Percentiles rank a stretch among this genome's conserved stretches.
phyloP scores from a whole-genome alignment of 2,329 filamentous ascomycete genomes.

The Orbilia blumenaviensis region DNA sequence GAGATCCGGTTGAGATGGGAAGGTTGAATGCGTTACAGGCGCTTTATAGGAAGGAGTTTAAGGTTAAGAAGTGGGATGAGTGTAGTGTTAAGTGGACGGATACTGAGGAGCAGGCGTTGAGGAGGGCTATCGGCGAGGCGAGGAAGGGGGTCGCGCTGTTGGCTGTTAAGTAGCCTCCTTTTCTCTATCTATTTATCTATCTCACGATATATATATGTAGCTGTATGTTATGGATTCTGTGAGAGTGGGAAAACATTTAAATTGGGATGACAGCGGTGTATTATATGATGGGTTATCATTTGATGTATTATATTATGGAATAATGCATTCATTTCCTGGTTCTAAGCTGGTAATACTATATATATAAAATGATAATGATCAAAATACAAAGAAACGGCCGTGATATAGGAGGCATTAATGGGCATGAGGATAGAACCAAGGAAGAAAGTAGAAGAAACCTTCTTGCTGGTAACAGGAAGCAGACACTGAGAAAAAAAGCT shows the following conservation, averaged over 20 bases:
- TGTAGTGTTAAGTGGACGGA: slow-evolving; percentile 75
- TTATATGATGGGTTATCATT: too few relatives aligned
- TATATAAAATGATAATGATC: not conserved
- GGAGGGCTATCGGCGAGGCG: slow-evolving; percentile 68
- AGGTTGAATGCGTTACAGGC: slow-evolving; percentile 70
- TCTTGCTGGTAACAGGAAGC: not conserved
- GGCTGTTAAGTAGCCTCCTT: slow-evolving; percentile 67
- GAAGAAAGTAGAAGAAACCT: too few relatives aligned
- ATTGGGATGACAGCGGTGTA: too few relatives aligned
- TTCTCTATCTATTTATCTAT: not conserved
- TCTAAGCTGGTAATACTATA: slow-evolving; percentile 31
- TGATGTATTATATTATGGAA: not conserved
- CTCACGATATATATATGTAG: not conserved
- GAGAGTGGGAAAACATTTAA: too few relatives aligned
- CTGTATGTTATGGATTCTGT: too few relatives aligned
- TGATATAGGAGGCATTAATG: not conserved
- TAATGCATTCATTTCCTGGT: slow-evolving; percentile 38
- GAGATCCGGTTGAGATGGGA: slow-evolving; percentile 74
- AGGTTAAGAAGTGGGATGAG: slow-evolving; percentile 73
- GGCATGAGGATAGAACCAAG: not conserved
- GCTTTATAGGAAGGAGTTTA: slow-evolving; percentile 72
- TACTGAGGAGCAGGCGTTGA: slow-evolving; percentile 71
- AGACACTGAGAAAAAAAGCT: too few relatives aligned
- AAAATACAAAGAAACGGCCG: not conserved
- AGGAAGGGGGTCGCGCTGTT: slow-evolving; percentile 73